Base-by-base conservation (phyloP, 106 monocot genomes). In the Dendrobium chrysotoxum region DNA sequence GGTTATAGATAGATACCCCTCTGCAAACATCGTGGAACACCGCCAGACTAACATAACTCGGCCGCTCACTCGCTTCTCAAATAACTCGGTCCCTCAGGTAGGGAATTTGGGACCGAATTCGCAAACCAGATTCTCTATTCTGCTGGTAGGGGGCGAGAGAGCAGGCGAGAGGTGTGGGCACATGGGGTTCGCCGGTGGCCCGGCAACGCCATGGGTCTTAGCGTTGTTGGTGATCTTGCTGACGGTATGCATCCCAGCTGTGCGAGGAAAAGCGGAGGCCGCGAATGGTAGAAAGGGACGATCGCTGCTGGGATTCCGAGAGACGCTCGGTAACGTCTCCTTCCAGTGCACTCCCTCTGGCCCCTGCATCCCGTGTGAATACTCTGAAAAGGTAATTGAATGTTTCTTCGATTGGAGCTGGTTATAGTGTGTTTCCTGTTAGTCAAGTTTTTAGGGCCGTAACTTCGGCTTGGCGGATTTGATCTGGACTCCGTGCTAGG, bases 321-420 rank as follows among this genome's bases (percentile, higher is more conserved):
- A 95, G 68, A 83, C 84, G 53, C 83, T 84, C 70, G 91, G 93
- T 28, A 95, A 99, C 86, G 77, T 82, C 18, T 86, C 95, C 68
- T 99, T 89, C 82, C 85, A 87, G 72, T 99, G 99, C 88, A 86
- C 93, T 42, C 90, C 93, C n/a, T 91, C 95, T 8, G 99, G 99
- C 4, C 95, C 89, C 25, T 99, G 99, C 79, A 31, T 93, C 13
- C 93, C 86, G 16, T 99, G 99, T 85, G 82, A 87, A 30, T 95
- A 99, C 80, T 91, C 99, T 11, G 99, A 99, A 67, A 99, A 99
- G 99, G 99, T 99, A 17, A 40, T 15, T 28, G 23, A 28, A n/a
- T 65, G 18, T 35, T 17, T 53, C 11, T 68, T 38, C 13, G 4
- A 17, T 57, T 78, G 18, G 45, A 58, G 18, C 20, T 21, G 40